Evolutionary conservation across 371 early-diverging fungal species (phyloP), one percentile per base, ranked within the genome.

Genomic region (Quaeritorhiza haematococci): DNA sequence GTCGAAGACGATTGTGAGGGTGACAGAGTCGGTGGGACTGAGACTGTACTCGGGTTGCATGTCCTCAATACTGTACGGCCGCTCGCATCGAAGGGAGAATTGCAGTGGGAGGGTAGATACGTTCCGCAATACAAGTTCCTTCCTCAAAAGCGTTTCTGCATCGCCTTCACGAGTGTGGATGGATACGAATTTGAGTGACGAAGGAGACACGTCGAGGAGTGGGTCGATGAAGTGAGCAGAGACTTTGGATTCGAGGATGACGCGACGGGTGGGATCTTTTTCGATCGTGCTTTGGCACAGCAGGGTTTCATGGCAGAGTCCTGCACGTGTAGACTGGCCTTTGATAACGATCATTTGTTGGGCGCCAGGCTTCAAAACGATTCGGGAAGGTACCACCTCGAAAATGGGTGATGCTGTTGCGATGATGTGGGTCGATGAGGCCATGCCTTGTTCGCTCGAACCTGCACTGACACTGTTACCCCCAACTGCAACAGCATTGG

Each of bases 221-320:
- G 82, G 82, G 41, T 66, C 71, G 21, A 79, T 63, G 53, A 82
- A 82, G 45, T 69, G 74, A 1, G 76, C 82, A 2, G 65, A 24
- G 1, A 82, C 65, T 4, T 21, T 42, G 2, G 65, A 45, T 29
- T 69, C 67, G 2, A 78, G 28, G 2, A 82, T 50, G 8, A 50
- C 28, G 23, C 64, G 49, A 17, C 75, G 61, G 0, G 72, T 55
- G 0, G 82, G 78, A 46, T 82, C 79, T 45, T 77, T 77, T 26
- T 76, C 78, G 33, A 76, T 63, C 2, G 61, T 66, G 23, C 62
- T 67, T 28, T 75, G 74, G 51, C 79, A 80, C 2, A 72, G 24
- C 15, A 76, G 45, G 13, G 55, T 66, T 43, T 78, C 78, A n/a
- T 51, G 49, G 43, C 53, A 52, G 19, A 49, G 44, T 1, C 49